Percentiles rank a stretch among this genome's conserved stretches.
Evolutionary conservation across 768 basidiomycete genomes (phyloP).

Genomic region (Russula lepida): DNA sequence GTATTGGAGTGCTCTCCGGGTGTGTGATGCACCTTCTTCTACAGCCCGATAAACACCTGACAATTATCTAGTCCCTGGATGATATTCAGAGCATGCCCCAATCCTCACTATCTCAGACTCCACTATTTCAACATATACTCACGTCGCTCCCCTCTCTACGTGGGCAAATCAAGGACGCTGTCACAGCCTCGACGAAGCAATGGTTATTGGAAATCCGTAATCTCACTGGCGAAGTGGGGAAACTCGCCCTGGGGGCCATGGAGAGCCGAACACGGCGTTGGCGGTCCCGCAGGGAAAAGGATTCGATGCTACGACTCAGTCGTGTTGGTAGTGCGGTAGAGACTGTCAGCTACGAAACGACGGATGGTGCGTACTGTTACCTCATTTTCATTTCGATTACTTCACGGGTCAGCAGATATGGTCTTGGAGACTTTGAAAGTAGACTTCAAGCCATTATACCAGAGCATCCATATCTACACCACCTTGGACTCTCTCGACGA

Average conservation of each 20-base stretch:
- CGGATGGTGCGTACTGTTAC: conserved; percentile 62
- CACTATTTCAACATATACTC: conserved; percentile 85
- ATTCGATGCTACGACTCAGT: conserved; percentile 64
- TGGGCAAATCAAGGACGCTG: conserved; percentile 82
- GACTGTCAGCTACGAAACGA: conserved; percentile 85
- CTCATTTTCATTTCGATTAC: conserved; percentile 1
- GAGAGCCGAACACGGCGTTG: conserved; percentile 73
- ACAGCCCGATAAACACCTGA: conserved; percentile 22
- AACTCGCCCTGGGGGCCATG: conserved; percentile 85
- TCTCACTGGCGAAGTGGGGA: conserved; percentile 76
- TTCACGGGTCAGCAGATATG: conserved; percentile 48
- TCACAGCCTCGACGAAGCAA: conserved; percentile 90
- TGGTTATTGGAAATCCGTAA: conserved; percentile 96
- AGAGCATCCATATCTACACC: conserved; percentile 95
- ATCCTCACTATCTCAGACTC: conserved; percentile 83
- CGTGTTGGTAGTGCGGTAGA: conserved; percentile 90
- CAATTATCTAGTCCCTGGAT: conserved; percentile 71
- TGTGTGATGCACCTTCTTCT: conserved; percentile 35
- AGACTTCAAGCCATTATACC: conserved; percentile 91
- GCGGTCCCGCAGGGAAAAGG: conserved; percentile 76
- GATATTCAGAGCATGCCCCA: conserved; percentile 89
- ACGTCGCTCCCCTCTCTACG: conserved; percentile 88
- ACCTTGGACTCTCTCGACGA: conserved; percentile 87
- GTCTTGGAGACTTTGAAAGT: conserved; percentile 80
- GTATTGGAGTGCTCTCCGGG: conserved; percentile 95